Evolutionary conservation across 78 protist genomes (phyloP).

Genomic region (Dictyostelium capitatum): DNA sequence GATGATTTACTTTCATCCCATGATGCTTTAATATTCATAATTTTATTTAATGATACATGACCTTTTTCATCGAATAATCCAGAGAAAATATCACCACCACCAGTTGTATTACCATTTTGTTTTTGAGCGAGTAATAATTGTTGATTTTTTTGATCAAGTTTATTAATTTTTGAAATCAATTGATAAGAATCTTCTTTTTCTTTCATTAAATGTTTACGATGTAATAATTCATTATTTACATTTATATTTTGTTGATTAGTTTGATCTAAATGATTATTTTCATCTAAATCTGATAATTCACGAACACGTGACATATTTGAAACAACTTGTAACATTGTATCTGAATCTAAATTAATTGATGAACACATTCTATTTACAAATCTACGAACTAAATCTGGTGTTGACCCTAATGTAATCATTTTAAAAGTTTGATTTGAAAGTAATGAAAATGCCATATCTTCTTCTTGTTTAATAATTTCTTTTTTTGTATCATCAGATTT

Average conservation of each 20-base stretch:
- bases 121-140: not conserved
- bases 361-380: slow-evolving; percentile 81
- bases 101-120: not conserved
- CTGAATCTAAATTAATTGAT: slow-evolving; percentile 38
- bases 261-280: not conserved
- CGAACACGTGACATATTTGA: slow-evolving; percentile 71
- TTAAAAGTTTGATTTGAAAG: slow-evolving; percentile 58
- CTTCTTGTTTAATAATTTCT: slow-evolving; percentile 34
- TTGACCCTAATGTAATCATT: slow-evolving; percentile 72
- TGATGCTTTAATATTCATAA: slow-evolving; percentile 58
- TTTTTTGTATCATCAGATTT: slow-evolving; percentile 30
- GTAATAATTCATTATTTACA: slow-evolving; percentile 6
- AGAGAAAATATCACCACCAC: not conserved
- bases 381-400: slow-evolving; percentile 62
- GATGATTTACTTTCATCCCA: slow-evolving; percentile 53
- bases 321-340: slow-evolving; percentile 78
- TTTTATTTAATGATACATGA: slow-evolving; percentile 41
- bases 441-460: slow-evolving; percentile 59
- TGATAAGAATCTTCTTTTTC: slow-evolving; percentile 57
- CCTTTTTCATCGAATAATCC: slow-evolving; percentile 68
- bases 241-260: not conserved
- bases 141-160: not conserved
- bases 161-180: slow-evolving; percentile 10
- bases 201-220: slow-evolving; percentile 23
- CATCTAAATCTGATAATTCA: slow-evolving; percentile 50